Conservation (phyloP, 179 eudicot species). For the Camellia oleifera region DNA sequence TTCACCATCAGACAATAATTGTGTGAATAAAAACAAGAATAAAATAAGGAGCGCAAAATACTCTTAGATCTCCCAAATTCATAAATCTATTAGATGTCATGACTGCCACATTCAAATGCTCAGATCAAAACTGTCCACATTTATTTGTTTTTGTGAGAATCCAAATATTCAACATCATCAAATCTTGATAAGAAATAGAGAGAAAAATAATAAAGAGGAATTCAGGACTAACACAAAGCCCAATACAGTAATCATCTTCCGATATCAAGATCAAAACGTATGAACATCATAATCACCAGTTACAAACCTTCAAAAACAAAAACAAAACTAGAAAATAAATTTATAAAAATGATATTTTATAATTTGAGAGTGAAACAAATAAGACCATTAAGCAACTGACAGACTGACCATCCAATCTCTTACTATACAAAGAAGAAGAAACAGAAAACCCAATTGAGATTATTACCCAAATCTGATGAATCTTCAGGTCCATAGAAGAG, state of each 20-base stretch:
- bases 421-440: neutral
- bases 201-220: neutral
- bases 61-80: neutral
- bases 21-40: neutral
- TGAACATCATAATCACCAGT: slow-evolving; percentile 1
- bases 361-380: neutral
- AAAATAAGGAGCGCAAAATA: neutral
- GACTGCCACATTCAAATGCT: neutral
- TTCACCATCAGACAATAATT: neutral
- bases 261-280: neutral
- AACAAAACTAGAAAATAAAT: neutral
- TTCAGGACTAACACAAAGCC: neutral
- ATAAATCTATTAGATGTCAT: neutral
- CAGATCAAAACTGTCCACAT: neutral
- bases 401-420: neutral
- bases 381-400: neutral
- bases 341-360: neutral
- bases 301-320: neutral
- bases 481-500: neutral
- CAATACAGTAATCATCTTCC: neutral
- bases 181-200: neutral
- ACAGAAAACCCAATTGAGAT: neutral
- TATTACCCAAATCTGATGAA: slow-evolving; percentile 12
- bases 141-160: neutral
- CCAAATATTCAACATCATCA: neutral